Base-by-base conservation (phyloP, 768 basidiomycete species). In the Agrocybe pediades region DNA sequence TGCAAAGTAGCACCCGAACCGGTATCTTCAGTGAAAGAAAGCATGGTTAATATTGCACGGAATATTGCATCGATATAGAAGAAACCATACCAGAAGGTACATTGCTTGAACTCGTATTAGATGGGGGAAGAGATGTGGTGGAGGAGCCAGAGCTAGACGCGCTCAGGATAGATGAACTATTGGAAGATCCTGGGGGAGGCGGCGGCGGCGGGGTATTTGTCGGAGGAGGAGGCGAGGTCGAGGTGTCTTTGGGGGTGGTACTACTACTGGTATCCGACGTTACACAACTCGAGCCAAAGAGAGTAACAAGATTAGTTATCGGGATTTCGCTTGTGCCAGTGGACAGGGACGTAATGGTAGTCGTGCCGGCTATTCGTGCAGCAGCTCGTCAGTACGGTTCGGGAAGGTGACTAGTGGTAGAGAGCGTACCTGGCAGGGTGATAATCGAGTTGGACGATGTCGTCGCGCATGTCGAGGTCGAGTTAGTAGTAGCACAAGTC, bases 271-370 rank as follows among this genome's bases (percentile, higher is more conserved):
- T 45, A 9, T 26, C 20, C 9, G 58, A 48, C 19, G 51, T 62
- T 26, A 58, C 54, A 53, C 67, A 66, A n/a, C 64, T 62, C 13
- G 64, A 58, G 16, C 65, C 61, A 54, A 60, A 68, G 2, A 68
- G 51, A 13, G 65, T 68, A 39, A 52, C 49, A 9, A 56, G 25
- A 40, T 20, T 53, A 41, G 67, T 68, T 24, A 66, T 46, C 5
- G 58, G 62, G 20, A 64, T 48, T 30, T 63, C 54, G 23, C 58
- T 57, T 1, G 60, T 56, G 19, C 45, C 49, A 20, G 65, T 68
- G 16, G 62, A 42, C 39, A 59, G 56, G 15, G 60, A 45, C 21
- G 58, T 61, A 3, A 60, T 24, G 30, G 56, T 60, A 25, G 59
- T 53, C 7, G 54, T 59, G 26, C 44, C 51, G 26, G 59, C 66